These are phyloP conservation scores for Astragalus glycyphyllos DNA, from an alignment of 306 rosid species.

Conservation along the genomic window DNA sequence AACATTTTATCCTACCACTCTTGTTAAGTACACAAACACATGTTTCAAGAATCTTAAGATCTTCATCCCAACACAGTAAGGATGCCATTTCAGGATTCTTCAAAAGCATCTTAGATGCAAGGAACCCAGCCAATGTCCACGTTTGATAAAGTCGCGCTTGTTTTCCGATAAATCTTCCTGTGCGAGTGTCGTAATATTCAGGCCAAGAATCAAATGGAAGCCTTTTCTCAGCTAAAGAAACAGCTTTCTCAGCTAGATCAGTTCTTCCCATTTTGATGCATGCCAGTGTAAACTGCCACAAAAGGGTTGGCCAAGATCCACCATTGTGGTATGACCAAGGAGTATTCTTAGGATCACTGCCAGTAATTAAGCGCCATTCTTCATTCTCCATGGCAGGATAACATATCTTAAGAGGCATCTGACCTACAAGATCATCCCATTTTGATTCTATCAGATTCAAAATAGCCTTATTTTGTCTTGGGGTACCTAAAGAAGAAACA, in stretches of 20 bases:
- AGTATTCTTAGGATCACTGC: constrained; percentile 96
- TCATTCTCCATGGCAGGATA: constrained; percentile 91
- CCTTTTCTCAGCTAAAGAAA: constrained; percentile 80
- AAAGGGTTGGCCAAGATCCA: constrained; percentile 98
- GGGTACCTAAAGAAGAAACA: constrained; percentile 89
- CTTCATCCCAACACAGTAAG: constrained; percentile 85
- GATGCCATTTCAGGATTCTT: constrained; percentile 83
- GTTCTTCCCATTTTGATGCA: constrained; percentile 89
- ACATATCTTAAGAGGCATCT: constrained; percentile 91
- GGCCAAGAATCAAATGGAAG: constrained; percentile 82
- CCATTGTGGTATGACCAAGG: constrained; percentile 99
- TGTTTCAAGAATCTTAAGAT: constrained; percentile 80
- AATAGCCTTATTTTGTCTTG: constrained; percentile 77
- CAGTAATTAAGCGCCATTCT: constrained; percentile 95
- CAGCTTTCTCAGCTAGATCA: constrained; percentile 80
- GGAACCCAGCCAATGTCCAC: constrained; percentile 94
- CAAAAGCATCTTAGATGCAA: constrained; percentile 89
- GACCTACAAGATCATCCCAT: constrained; percentile 89
- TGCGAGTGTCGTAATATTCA: constrained; percentile 88
- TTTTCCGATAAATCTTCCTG: constrained; percentile 87
- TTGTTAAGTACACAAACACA: constrained; percentile 85
- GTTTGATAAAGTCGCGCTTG: constrained; percentile 85
- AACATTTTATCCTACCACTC: constrained; percentile 83
- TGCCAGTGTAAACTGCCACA: constrained; percentile 98
- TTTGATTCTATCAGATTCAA: constrained; percentile 79